Conservation (phyloP, 2,329 filamentous ascomycete species). For the Canariomyces notabilis region DNA sequence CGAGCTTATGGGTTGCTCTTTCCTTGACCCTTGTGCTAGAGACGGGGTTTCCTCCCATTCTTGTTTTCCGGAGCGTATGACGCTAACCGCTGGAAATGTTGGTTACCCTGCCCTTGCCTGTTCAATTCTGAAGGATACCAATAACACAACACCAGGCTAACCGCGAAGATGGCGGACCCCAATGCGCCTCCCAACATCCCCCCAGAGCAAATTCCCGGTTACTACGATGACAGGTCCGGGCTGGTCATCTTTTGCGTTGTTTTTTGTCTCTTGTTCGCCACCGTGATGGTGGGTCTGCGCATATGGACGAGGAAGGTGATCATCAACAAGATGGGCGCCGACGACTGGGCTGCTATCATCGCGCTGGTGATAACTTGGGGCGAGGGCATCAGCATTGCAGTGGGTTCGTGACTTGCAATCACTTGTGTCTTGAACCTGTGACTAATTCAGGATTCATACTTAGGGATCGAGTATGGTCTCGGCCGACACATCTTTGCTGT, state of each 20-base stretch:
- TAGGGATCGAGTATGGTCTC: constrained; percentile 11
- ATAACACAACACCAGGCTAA: too few species aligned
- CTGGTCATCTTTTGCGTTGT: constrained; percentile 12
- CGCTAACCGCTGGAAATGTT: too few species aligned
- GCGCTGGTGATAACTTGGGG: constrained; percentile 20
- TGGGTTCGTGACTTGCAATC: too few species aligned
- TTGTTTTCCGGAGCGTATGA: too few species aligned
- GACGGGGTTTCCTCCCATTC: too few species aligned
- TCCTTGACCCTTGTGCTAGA: too few species aligned
- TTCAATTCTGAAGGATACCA: too few species aligned
- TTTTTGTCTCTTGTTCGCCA: constrained; percentile 20
- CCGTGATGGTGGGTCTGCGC: constrained; percentile 21
- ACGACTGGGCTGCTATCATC: constrained; percentile 26
- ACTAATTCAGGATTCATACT: background rate
- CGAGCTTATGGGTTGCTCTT: too few species aligned
- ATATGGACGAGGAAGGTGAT: constrained; percentile 25
- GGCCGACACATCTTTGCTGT: constrained; percentile 10
- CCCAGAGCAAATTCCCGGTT: background rate
- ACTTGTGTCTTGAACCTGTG: too few species aligned
- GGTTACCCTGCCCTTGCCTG: too few species aligned
- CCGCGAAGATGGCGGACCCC: too few species aligned
- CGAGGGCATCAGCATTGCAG: constrained; percentile 2
- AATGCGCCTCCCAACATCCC: too few species aligned
- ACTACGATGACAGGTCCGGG: constrained; percentile 1
- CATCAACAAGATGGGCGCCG: constrained; percentile 24